Evolutionary conservation across 768 basidiomycete genomes (phyloP).

Genomic region (Phlebiopsis gigantea): DNA sequence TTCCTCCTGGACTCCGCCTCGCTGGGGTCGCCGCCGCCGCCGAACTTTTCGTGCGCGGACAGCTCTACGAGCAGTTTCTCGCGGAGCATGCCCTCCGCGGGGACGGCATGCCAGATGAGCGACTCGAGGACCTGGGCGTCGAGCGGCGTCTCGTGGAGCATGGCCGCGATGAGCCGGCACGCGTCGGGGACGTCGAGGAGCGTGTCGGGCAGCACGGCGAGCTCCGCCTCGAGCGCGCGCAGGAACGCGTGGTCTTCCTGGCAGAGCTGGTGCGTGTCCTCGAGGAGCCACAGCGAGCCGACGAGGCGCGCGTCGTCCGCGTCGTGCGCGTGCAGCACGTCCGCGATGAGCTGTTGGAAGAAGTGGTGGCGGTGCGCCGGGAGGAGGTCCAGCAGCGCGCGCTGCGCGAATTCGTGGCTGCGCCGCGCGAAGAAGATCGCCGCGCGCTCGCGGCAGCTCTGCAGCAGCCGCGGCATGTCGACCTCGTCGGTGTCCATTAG

Average conservation of each 20-base stretch:
- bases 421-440: not conserved
- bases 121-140: not conserved
- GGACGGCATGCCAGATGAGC: not conserved
- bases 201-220: slow-evolving; percentile 37
- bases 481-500: not conserved
- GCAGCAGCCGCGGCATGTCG: not conserved
- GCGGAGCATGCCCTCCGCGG: not conserved
- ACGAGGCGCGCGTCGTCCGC: slow-evolving; percentile 35
- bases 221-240: slow-evolving; percentile 29
- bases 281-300: slow-evolving; percentile 32
- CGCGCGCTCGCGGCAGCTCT: slow-evolving; percentile 1
- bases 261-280: slow-evolving; percentile 24
- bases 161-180: slow-evolving; percentile 34
- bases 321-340: slow-evolving; percentile 36
- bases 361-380: slow-evolving; percentile 30
- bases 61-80: not conserved
- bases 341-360: slow-evolving; percentile 32
- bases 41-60: not conserved
- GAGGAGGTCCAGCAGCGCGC: slow-evolving; percentile 31
- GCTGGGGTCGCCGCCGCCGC: not conserved
- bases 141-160: slow-evolving; percentile 25
- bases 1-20: slow-evolving; percentile 2
- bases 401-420: slow-evolving; percentile 1
- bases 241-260: slow-evolving; percentile 28
- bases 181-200: slow-evolving; percentile 44